Percentiles rank a stretch among this genome's conserved stretches.
Conservation (phyloP, 495 filamentous ascomycete species). For the Thermochaetoides thermophila region DNA sequence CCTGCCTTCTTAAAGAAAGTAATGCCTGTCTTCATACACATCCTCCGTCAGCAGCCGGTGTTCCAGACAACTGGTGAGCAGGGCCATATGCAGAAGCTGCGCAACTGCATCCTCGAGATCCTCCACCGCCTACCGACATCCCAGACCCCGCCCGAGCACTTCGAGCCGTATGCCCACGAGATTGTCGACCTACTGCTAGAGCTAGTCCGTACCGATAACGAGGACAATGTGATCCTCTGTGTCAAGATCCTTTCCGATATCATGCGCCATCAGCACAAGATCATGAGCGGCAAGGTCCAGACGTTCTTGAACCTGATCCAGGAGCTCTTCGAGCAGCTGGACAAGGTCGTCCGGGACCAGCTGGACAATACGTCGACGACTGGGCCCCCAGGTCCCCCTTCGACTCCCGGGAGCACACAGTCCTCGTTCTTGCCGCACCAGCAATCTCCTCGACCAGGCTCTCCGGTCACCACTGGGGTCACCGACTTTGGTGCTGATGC, state of each 20-base stretch:
- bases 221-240: conserved; percentile 93
- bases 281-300: conserved; percentile 65
- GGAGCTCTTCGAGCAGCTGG: conserved; percentile 89
- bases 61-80: conserved; percentile 84
- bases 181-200: conserved; percentile 81
- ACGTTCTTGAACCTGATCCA: conserved; percentile 82
- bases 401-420: conserved; percentile 60
- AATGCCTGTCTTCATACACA: conserved; percentile 77
- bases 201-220: conserved; percentile 81
- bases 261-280: conserved; percentile 79
- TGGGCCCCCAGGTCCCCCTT: conserved; percentile 48
- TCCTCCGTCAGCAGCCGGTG: conserved; percentile 74
- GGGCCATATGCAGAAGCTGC: conserved; percentile 57
- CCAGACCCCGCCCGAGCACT: conserved; percentile 50
- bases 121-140: conserved; percentile 73
- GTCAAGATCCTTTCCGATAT: conserved; percentile 97
- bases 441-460: conserved; percentile 77
- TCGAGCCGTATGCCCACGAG: conserved; percentile 74
- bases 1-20: conserved; percentile 65
- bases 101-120: conserved; percentile 86
- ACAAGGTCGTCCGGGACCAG: conserved; percentile 81
- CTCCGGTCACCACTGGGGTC: conserved; percentile 57
- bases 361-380: conserved; percentile 54
- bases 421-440: conserved; percentile 41
- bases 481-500: conserved; percentile 44